Conservation (phyloP, 805 yeast species). For the Wickerhamiella lipophila region DNA sequence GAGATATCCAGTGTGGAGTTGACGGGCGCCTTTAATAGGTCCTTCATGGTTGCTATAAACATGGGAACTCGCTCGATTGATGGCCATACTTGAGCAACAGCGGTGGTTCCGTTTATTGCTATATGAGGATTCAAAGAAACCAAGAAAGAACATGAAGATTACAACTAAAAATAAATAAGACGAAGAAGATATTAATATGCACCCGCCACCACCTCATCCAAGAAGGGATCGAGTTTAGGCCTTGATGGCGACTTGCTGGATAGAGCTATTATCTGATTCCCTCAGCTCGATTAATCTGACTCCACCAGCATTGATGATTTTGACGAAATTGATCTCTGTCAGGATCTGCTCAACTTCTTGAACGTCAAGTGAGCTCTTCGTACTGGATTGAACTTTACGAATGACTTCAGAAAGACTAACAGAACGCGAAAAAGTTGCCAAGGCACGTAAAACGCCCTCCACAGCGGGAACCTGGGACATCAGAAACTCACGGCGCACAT, state of each 20-base stretch:
- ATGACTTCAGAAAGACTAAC: slow-evolving; percentile 4
- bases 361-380: not conserved
- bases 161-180: not conserved
- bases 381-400: not conserved
- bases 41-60: too few relatives aligned
- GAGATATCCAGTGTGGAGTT: too few relatives aligned
- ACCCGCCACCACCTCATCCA: too few relatives aligned
- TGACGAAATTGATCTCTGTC: not conserved
- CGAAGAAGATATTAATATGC: not conserved
- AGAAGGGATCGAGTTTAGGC: not conserved
- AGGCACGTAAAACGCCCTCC: not conserved
- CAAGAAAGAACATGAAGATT: too few relatives aligned
- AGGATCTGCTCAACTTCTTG: slow-evolving; percentile 5
- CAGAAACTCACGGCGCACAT: not conserved
- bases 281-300: not conserved
- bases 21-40: too few relatives aligned
- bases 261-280: not conserved
- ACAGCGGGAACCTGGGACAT: slow-evolving; percentile 2
- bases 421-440: not conserved
- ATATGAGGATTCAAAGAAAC: too few relatives aligned
- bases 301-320: not conserved
- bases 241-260: not conserved
- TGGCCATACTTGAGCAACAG: too few relatives aligned
- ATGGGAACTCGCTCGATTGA: too few relatives aligned
- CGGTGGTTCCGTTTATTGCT: too few relatives aligned